phyloP scores from a whole-genome alignment of 768 basidiomycete genomes.

The Auriscalpium orientale region DNA sequence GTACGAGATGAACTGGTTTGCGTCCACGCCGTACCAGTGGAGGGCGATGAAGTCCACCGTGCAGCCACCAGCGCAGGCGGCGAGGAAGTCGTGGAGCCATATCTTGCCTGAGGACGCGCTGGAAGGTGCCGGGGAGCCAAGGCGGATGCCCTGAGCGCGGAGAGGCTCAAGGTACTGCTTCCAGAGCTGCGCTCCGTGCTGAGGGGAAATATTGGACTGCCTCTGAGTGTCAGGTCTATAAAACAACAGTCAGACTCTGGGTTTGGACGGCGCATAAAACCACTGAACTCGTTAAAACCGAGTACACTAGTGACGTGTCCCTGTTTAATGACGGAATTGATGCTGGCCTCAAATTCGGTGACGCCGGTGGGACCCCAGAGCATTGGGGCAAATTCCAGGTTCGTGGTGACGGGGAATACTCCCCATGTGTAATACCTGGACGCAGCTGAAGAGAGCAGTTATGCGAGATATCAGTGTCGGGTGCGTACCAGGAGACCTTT shows the following conservation, averaged over 20 bases:
- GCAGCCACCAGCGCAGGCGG: conserved; percentile 41
- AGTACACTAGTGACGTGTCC: conserved; percentile 35
- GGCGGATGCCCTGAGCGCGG: conserved; percentile 32
- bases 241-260: conserved; percentile 1
- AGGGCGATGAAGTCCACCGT: conserved; percentile 51
- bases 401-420: conserved; percentile 24
- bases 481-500: conserved; percentile 42
- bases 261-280: not conserved
- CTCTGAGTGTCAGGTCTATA: conserved; percentile 28
- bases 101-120: conserved; percentile 43
- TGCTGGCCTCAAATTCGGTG: conserved; percentile 32
- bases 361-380: conserved; percentile 39
- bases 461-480: not conserved
- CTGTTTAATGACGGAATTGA: conserved; percentile 32
- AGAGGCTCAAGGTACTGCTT: conserved; percentile 44
- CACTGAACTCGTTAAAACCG: conserved; percentile 46
- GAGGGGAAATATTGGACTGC: conserved; percentile 44
- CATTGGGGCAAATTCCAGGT: conserved; percentile 50
- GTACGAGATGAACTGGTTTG: conserved; percentile 44
- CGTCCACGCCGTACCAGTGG: conserved; percentile 53
- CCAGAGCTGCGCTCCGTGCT: conserved; percentile 45
- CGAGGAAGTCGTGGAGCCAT: conserved; percentile 48
- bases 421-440: conserved; percentile 49
- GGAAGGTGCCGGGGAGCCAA: conserved; percentile 49
- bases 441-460: not conserved